These are phyloP conservation scores for Aspergillus arachidicola DNA, from an alignment of 2,329 filamentous ascomycete genomes.

Conservation along the genomic window DNA sequence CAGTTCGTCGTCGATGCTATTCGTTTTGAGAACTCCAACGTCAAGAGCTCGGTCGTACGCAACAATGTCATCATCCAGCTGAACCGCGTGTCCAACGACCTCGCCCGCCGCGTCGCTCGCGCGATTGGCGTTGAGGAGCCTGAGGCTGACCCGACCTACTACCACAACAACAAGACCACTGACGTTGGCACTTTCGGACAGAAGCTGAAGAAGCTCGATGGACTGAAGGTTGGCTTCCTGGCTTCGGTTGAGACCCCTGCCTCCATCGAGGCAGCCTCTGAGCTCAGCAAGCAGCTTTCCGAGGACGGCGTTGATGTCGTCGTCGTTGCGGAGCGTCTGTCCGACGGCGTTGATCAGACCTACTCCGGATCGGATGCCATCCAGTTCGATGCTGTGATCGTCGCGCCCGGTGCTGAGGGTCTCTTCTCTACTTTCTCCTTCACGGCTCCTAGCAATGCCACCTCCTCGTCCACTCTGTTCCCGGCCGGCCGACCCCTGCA, in stretches of 20 bases:
- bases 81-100: slow-evolving; percentile 68
- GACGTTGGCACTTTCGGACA: slow-evolving; percentile 62
- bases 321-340: slow-evolving; percentile 63
- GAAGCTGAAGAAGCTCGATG: slow-evolving; percentile 62
- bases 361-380: slow-evolving; percentile 65
- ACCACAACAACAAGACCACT: slow-evolving; percentile 68
- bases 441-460: slow-evolving; percentile 29
- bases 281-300: slow-evolving; percentile 50
- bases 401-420: slow-evolving; percentile 56
- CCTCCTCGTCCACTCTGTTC: slow-evolving; percentile 60
- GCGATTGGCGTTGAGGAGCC: slow-evolving; percentile 64
- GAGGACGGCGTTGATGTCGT: slow-evolving; percentile 56
- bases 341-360: slow-evolving; percentile 59
- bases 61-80: slow-evolving; percentile 69
- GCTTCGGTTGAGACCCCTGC: slow-evolving; percentile 47
- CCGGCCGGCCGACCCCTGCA: slow-evolving; percentile 65
- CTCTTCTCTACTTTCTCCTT: slow-evolving; percentile 49
- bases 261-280: slow-evolving; percentile 53
- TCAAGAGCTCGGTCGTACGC: slow-evolving; percentile 61
- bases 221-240: slow-evolving; percentile 66
- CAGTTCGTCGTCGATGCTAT: slow-evolving; percentile 74
- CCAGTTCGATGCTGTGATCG: slow-evolving; percentile 54
- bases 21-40: slow-evolving; percentile 68
- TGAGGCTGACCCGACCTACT: slow-evolving; percentile 63
- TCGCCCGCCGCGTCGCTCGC: slow-evolving; percentile 65